Percentiles rank a stretch among this genome's conserved stretches.
Evolutionary conservation across 2,329 filamentous ascomycete genomes (phyloP).

Genomic region (Exophiala bonariae): DNA sequence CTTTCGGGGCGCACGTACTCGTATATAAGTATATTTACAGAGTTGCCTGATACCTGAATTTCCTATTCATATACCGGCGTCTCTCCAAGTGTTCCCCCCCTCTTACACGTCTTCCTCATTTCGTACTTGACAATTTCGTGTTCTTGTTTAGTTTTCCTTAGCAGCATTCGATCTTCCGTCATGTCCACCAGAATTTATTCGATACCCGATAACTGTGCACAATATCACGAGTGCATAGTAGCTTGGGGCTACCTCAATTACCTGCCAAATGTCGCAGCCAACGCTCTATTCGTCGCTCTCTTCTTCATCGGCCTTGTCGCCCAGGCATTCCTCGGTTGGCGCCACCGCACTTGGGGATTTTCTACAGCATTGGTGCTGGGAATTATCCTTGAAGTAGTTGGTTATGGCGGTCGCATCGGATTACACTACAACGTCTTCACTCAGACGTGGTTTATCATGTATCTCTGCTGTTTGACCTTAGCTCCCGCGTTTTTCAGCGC

Average conservation of each 20-base stretch:
- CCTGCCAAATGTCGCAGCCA: slow-evolving; percentile 4
- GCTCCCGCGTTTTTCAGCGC: slow-evolving; percentile 56
- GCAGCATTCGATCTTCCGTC: too few relatives aligned
- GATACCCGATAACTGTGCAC: slow-evolving; percentile 5
- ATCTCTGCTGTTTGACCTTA: slow-evolving; percentile 28
- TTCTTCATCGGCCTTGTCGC: slow-evolving; percentile 1
- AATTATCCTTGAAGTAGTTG: slow-evolving; percentile 55
- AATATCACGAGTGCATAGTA: slow-evolving; percentile 6
- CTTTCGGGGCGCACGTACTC: too few relatives aligned
- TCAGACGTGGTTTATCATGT: slow-evolving; percentile 8
- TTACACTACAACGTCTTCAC: slow-evolving; percentile 47
- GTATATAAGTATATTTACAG: too few relatives aligned
- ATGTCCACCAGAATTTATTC: neutral
- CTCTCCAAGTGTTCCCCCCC: too few relatives aligned
- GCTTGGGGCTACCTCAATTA: slow-evolving; percentile 6
- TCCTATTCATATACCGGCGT: too few relatives aligned
- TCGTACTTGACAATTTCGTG: neutral
- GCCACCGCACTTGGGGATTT: slow-evolving; percentile 36
- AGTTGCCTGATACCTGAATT: too few relatives aligned
- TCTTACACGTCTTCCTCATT: too few relatives aligned
- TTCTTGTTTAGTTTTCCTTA: neutral
- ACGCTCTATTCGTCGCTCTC: slow-evolving; percentile 1
- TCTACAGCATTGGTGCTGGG: slow-evolving; percentile 54
- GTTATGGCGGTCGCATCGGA: slow-evolving; percentile 59
- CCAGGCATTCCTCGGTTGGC: neutral